Evolutionary conservation across 257 asterid species (phyloP).

Genomic region (Nicotiana otophora): DNA sequence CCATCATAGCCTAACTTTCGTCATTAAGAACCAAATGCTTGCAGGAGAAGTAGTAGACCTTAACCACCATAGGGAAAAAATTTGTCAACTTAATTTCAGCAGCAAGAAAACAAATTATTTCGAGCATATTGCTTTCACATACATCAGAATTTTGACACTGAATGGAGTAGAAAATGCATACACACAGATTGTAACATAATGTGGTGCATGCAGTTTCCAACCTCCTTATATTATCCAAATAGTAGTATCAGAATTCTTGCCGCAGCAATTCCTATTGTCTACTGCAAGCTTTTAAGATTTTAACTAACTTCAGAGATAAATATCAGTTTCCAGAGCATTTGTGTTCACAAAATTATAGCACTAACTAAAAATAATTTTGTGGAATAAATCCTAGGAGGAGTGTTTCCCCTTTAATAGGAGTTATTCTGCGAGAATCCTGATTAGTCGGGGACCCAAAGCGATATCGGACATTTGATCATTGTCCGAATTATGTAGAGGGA

Average conservation of each 20-base stretch:
- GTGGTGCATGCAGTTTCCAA: not conserved
- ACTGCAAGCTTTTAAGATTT: not conserved
- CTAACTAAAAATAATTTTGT: not conserved
- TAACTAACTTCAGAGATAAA: not conserved
- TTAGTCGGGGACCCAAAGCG: too few relatives aligned
- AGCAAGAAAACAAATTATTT: not conserved
- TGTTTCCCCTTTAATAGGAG: too few relatives aligned
- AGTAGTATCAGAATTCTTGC: not conserved
- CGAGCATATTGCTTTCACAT: not conserved
- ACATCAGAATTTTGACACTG: not conserved
- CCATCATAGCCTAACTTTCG: not conserved
- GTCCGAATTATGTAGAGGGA: too few relatives aligned
- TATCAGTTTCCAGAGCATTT: not conserved
- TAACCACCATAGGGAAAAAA: not conserved
- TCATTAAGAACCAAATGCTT: not conserved
- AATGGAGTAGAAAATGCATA: not conserved
- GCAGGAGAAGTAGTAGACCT: not conserved
- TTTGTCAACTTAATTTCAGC: not conserved
- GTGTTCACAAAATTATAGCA: not conserved
- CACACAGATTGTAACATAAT: not conserved
- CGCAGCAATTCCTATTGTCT: not conserved
- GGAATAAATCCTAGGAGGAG: too few relatives aligned
- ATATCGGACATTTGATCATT: too few relatives aligned
- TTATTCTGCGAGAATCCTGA: too few relatives aligned
- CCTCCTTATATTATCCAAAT: not conserved